Evolutionary conservation across 2,329 filamentous ascomycete genomes (phyloP).

Genomic region (Gnomoniopsis sp.): DNA sequence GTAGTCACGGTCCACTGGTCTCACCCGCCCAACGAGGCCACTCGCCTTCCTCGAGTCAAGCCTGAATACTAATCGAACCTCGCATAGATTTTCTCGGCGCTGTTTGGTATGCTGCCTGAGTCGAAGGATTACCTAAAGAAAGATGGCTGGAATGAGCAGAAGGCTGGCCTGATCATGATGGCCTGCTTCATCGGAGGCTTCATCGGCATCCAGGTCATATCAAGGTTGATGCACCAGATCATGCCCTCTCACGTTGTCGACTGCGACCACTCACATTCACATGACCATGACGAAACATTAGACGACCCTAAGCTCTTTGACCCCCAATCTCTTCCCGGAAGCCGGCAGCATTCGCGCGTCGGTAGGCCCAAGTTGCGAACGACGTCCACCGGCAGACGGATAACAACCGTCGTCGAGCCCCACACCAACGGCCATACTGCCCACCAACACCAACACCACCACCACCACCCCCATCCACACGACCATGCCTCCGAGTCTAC

Average conservation of each 20-base stretch:
- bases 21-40: not conserved
- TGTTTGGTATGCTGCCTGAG: conserved; percentile 91
- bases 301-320: conserved; percentile 26
- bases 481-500: conserved; percentile 41
- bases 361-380: conserved; percentile 15
- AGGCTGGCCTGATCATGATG: conserved; percentile 67
- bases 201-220: conserved; percentile 71
- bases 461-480: conserved; percentile 15
- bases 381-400: conserved; percentile 18
- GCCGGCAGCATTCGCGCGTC: conserved; percentile 11
- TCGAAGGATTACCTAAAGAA: conserved; percentile 73
- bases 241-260: conserved; percentile 79
- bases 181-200: conserved; percentile 69
- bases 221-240: conserved; percentile 67
- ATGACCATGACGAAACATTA: conserved; percentile 46
- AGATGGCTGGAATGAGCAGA: conserved; percentile 62
- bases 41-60: not conserved
- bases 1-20: conserved; percentile 24
- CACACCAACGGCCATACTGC: conserved; percentile 12
- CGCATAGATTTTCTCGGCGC: conserved; percentile 76
- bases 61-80: not conserved
- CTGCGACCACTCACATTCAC: conserved; percentile 67
- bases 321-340: conserved; percentile 22
- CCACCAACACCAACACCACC: conserved; percentile 16
- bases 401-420: conserved; percentile 16